A percentile compares a stretch with the other conserved stretches of the same genome.
phyloP scores from a whole-genome alignment of 2,329 filamentous ascomycete species.

The Acrodontium crateriforme region DNA sequence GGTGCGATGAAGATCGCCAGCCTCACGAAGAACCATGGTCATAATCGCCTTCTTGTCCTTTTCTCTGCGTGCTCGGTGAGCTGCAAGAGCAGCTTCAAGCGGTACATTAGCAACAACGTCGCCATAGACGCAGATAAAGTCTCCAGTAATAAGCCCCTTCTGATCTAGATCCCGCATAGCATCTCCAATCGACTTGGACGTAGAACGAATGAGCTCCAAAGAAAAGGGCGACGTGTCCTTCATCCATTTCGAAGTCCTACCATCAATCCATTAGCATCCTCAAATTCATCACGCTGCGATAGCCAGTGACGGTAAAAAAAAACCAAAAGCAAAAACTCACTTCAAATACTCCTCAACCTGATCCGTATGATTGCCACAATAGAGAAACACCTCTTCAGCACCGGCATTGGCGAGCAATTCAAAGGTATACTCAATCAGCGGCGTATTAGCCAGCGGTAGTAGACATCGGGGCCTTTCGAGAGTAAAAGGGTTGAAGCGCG shows the following conservation, averaged over 20 bases:
- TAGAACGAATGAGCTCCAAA: slow-evolving; percentile 74
- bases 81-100: slow-evolving; percentile 63
- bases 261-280: too few species aligned
- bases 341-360: slow-evolving; percentile 78
- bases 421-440: slow-evolving; percentile 92
- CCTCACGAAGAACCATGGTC: slow-evolving; percentile 82
- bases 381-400: slow-evolving; percentile 87
- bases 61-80: slow-evolving; percentile 66
- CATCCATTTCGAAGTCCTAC: slow-evolving; percentile 67
- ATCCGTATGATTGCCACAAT: slow-evolving; percentile 76
- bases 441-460: slow-evolving; percentile 80
- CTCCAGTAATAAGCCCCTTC: slow-evolving; percentile 69
- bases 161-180: slow-evolving; percentile 88
- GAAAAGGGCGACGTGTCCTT: slow-evolving; percentile 65
- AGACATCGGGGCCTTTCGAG: slow-evolving; percentile 86
- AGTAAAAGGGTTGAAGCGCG: slow-evolving; percentile 78
- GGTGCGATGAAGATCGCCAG: slow-evolving; percentile 59
- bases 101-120: slow-evolving; percentile 83
- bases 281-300: too few species aligned
- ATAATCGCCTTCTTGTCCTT: slow-evolving; percentile 92
- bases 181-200: slow-evolving; percentile 78
- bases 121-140: slow-evolving; percentile 86
- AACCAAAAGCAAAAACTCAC: too few species aligned
- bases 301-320: too few species aligned
- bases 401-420: slow-evolving; percentile 92